Percentiles rank a stretch among this genome's conserved stretches.
Conservation (phyloP, 2,329 filamentous ascomycete genomes). For the Stagonosporopsis chrysanthemi region DNA sequence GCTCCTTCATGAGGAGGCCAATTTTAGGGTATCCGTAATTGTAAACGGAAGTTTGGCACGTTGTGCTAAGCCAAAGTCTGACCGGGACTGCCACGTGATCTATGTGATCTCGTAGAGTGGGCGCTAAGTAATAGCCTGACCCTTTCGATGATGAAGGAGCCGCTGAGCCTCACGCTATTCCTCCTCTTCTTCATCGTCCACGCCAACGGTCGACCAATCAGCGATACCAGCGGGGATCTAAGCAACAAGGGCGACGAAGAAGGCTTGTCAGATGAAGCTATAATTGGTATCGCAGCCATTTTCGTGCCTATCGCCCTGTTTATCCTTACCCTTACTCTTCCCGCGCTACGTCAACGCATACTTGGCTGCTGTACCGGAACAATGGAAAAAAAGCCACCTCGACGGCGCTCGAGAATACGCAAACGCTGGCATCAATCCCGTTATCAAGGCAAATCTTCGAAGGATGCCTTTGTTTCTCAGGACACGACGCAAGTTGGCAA, state of each 20-base stretch:
- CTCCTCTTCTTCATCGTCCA: not conserved
- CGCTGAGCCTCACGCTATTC: not conserved
- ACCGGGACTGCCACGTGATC: too few relatives aligned
- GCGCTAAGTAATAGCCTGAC: not conserved
- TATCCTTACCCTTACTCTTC: not conserved
- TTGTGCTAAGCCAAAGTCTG: too few relatives aligned
- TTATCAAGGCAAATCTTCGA: not conserved
- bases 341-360: not conserved
- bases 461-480: not conserved
- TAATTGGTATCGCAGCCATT: constrained; percentile 2
- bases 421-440: not conserved
- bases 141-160: not conserved
- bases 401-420: not conserved
- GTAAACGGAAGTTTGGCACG: too few relatives aligned
- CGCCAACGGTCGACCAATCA: not conserved
- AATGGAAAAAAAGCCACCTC: too few relatives aligned
- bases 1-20: too few relatives aligned
- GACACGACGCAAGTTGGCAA: not conserved
- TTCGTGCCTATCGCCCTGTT: not conserved
- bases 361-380: not conserved
- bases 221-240: too few relatives aligned
- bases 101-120: not conserved
- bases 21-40: too few relatives aligned
- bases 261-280: constrained; percentile 1
- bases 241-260: not conserved